Percentiles rank a stretch among this genome's conserved stretches.
Evolutionary conservation across 1,284 basidiomycete genomes (phyloP).

Genomic region (Amylostereum chailletii): DNA sequence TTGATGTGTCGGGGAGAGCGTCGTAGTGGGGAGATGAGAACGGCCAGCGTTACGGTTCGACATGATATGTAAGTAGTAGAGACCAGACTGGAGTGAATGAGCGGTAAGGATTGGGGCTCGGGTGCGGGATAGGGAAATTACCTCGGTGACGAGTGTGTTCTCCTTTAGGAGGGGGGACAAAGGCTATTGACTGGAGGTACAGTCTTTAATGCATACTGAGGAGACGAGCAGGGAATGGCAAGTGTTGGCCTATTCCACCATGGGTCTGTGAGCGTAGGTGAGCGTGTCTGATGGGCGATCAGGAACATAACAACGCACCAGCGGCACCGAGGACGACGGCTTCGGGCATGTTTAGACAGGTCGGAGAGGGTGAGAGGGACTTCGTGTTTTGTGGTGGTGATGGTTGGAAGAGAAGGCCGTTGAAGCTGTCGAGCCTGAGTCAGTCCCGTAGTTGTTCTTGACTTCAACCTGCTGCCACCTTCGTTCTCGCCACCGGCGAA

Average conservation of each 20-base stretch:
- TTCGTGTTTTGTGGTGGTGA: not conserved
- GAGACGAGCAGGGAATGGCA: too few relatives aligned
- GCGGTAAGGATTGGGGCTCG: not conserved
- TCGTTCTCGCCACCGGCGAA: too few relatives aligned
- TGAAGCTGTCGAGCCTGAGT: too few relatives aligned
- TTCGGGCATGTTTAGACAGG: constrained; percentile 59
- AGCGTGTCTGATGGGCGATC: too few relatives aligned
- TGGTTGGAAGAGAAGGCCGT: constrained; percentile 6
- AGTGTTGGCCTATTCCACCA: constrained; percentile 76
- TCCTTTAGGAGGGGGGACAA: constrained; percentile 85
- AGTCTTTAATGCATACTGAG: too few relatives aligned
- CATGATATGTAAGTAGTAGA: constrained; percentile 53
- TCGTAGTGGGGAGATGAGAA: too few relatives aligned
- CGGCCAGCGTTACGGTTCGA: too few relatives aligned
- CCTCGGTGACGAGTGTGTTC: constrained; percentile 76
- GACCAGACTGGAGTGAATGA: constrained; percentile 48
- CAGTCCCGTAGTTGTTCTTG: too few relatives aligned
- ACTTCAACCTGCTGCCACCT: too few relatives aligned
- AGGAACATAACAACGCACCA: constrained; percentile 35
- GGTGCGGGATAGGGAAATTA: constrained; percentile 17
- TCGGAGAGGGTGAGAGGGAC: constrained; percentile 4
- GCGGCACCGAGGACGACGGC: constrained; percentile 91
- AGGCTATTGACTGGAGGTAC: constrained; percentile 29
- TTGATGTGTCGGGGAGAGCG: too few relatives aligned
- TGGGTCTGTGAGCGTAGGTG: constrained; percentile 17